A percentile compares a stretch with the other conserved stretches of the same genome.
phyloP scores from a whole-genome alignment of 176 grass and related monocot species.

The Melocanna baccifera region DNA sequence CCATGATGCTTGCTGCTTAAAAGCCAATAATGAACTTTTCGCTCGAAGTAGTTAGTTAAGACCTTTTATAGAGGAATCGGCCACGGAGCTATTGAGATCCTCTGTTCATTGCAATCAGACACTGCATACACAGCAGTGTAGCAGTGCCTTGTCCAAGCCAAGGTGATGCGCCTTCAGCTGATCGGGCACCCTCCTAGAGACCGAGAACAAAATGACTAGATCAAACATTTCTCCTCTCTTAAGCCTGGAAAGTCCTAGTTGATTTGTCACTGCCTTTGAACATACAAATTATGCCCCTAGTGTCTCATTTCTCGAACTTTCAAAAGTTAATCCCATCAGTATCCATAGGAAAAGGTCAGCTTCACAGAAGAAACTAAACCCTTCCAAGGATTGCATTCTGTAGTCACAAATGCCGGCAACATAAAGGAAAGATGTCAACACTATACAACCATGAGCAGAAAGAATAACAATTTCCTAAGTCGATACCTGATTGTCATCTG shows the following conservation, averaged over 20 bases:
- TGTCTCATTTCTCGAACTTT: not conserved
- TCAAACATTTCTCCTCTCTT: constrained; percentile 18
- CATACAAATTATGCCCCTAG: not conserved
- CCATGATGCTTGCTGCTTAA: not conserved
- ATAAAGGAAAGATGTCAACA: not conserved
- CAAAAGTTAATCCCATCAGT: not conserved
- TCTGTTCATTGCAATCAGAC: not conserved
- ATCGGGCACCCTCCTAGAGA: constrained; percentile 13
- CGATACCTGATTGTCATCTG: not conserved
- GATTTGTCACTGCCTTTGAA: constrained; percentile 22
- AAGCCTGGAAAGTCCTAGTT: not conserved
- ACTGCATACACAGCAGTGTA: not conserved
- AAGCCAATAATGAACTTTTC: not conserved
- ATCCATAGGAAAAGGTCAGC: not conserved
- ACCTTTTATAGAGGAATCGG: not conserved
- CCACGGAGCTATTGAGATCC: not conserved
- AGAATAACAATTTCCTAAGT: not conserved
- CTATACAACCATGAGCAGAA: not conserved
- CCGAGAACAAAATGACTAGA: constrained; percentile 1
- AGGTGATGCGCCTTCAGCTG: not conserved
- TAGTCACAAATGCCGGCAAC: not conserved
- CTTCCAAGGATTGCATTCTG: constrained; percentile 16
- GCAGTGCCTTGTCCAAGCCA: not conserved
- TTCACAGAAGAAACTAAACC: not conserved
- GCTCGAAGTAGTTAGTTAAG: not conserved